phyloP scores from a whole-genome alignment of 2,329 filamentous ascomycete species.

The Neopestalotiopsis clavispora region DNA sequence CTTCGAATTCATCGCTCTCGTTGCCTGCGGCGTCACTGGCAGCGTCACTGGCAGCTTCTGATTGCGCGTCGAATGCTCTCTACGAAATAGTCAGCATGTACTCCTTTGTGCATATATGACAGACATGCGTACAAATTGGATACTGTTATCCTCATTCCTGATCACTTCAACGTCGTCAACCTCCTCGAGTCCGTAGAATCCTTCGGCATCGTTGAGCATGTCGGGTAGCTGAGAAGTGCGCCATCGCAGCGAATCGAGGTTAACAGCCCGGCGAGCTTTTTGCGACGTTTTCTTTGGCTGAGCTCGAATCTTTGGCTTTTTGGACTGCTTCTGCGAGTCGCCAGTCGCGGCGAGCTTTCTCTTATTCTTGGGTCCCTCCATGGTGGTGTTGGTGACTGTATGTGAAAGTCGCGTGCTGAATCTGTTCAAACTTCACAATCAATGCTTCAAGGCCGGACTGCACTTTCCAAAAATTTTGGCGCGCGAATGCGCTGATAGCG shows the following conservation, averaged over 20 bases:
- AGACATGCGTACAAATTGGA: slow-evolving; percentile 57
- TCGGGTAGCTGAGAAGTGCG: slow-evolving; percentile 70
- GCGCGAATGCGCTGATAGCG: background rate
- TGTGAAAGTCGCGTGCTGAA: background rate
- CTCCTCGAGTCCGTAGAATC: slow-evolving; percentile 91
- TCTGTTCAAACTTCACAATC: background rate
- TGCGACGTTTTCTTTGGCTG: slow-evolving; percentile 27
- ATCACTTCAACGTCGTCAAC: slow-evolving; percentile 91
- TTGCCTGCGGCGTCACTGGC: slow-evolving; percentile 45
- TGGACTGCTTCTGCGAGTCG: slow-evolving; percentile 13
- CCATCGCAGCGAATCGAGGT: slow-evolving; percentile 53
- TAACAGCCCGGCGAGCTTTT: slow-evolving; percentile 34
- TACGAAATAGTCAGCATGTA: slow-evolving; percentile 23
- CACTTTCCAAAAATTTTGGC: background rate
- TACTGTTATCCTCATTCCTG: slow-evolving; percentile 58
- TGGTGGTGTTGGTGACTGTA: background rate
- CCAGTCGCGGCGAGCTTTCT: slow-evolving; percentile 17
- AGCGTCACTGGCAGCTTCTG: slow-evolving; percentile 24
- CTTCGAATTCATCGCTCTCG: slow-evolving; percentile 69
- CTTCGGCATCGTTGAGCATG: slow-evolving; percentile 85
- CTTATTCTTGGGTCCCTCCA: slow-evolving; percentile 18
- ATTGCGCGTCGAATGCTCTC: slow-evolving; percentile 29
- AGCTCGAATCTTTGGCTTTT: slow-evolving; percentile 28
- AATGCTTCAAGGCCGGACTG: background rate
- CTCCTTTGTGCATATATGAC: background rate